Evolutionary conservation across 1,284 basidiomycete species (phyloP), one percentile per base, ranked within the genome.

Genomic region (Leucoagaricus sp.): DNA sequence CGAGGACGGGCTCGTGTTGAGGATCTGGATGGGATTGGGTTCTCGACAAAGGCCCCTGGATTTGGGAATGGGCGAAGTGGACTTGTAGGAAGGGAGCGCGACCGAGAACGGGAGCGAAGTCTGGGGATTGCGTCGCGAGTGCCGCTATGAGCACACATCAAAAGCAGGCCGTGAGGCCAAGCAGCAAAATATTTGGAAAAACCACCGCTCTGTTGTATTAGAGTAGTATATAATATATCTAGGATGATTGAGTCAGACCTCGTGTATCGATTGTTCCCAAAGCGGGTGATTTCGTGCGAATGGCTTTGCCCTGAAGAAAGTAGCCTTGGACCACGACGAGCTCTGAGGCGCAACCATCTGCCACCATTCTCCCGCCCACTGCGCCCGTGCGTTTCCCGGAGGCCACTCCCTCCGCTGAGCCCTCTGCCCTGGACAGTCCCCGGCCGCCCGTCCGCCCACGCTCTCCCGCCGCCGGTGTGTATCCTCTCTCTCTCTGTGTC

Each of bases 341-440:
- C 57, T 59, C 58, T 26, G 53, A 51, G 28, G 25, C 28, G 68
- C 64, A 80, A 53, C 50, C 42, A 44, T 52, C 69, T 64, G 81
- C 73, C 81, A 88, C 78, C 75, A 88, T 88, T 87, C 83, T 86
- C 85, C 77, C 86, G 75, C 72, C 78, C 77, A 82, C 77, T 66
- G 73, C 77, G 69, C 72, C 78, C 73, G 75, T 72, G 76, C 69
- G 76, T 73, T 66, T 79, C 70, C 80, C 82, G 85, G 82, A 82
- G 75, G 69, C 68, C 65, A 72, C 77, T 76, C 77, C 82, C 72
- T 67, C 73, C 69, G 56, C 65, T 65, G 65, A 72, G 67, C 61
- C 74, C 69, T 61, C 66, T 62, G 73, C 75, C 67, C 75, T 82
- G 77, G 77, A 80, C 31, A 73, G 66, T 63, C 64, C 60, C 69